Conservation (phyloP, 208 protist genomes). For the Leishmania aethiopica region DNA sequence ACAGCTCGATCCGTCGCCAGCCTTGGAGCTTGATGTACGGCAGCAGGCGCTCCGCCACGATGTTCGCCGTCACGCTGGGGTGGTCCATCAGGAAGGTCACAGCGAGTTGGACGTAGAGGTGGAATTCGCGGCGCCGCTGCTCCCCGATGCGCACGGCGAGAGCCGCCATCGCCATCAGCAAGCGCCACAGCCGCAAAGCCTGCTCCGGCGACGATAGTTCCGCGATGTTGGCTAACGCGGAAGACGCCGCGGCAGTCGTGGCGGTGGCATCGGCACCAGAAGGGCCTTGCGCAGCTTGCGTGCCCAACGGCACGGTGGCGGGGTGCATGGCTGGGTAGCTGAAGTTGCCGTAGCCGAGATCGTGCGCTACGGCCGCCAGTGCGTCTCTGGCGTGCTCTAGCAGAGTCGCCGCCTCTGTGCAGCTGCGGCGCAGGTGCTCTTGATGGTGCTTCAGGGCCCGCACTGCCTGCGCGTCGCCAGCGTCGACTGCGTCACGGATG, state of each 20-base stretch:
- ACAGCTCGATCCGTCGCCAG: slow-evolving; percentile 56
- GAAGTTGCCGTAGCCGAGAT: slow-evolving; percentile 24
- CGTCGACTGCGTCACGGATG: slow-evolving; percentile 5
- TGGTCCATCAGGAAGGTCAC: slow-evolving; percentile 51
- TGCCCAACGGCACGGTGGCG: neutral
- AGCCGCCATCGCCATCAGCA: slow-evolving; percentile 47
- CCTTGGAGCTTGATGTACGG: slow-evolving; percentile 51
- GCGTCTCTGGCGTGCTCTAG: slow-evolving; percentile 28
- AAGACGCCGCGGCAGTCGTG: neutral
- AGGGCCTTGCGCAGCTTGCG: neutral
- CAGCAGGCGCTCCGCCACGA: slow-evolving; percentile 52
- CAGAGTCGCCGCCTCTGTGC: slow-evolving; percentile 17
- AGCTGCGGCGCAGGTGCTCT: slow-evolving; percentile 13
- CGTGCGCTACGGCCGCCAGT: slow-evolving; percentile 23
- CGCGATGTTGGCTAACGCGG: slow-evolving; percentile 27
- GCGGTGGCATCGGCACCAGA: neutral
- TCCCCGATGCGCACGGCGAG: slow-evolving; percentile 38
- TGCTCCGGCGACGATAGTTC: slow-evolving; percentile 41
- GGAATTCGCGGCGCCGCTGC: slow-evolving; percentile 45
- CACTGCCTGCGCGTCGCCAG: neutral
- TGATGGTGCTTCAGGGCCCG: slow-evolving; percentile 10
- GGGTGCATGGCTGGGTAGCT: neutral
- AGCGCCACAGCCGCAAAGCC: slow-evolving; percentile 49
- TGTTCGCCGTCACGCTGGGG: slow-evolving; percentile 39
- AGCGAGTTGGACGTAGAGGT: slow-evolving; percentile 54